These are phyloP conservation scores for Pythium aphanidermatum DNA, from an alignment of 352 stramenopile species.

Conservation along the genomic window DNA sequence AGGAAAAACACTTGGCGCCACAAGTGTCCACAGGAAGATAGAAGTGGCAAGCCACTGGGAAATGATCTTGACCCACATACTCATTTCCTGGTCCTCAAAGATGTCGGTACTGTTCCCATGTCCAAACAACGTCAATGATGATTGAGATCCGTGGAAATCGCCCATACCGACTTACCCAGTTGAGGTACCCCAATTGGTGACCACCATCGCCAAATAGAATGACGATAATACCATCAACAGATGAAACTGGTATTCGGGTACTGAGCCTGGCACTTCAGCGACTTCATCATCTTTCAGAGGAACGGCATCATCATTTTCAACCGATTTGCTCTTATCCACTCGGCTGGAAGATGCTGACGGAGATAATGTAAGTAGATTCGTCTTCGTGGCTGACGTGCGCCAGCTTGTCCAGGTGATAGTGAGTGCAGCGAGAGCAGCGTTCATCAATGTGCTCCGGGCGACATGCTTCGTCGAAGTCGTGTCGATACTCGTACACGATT, in stretches of 20 bases:
- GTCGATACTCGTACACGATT: slow-evolving; percentile 29
- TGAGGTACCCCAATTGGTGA: slow-evolving; percentile 70
- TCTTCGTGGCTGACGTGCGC: slow-evolving; percentile 58
- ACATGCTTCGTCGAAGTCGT: slow-evolving; percentile 23
- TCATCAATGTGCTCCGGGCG: slow-evolving; percentile 37
- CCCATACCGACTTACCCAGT: slow-evolving; percentile 35
- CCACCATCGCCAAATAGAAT: slow-evolving; percentile 82
- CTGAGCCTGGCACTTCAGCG: slow-evolving; percentile 3
- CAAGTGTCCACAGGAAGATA: slow-evolving; percentile 93
- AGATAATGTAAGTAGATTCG: slow-evolving; percentile 40
- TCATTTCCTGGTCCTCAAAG: slow-evolving; percentile 50
- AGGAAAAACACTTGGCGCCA: slow-evolving; percentile 89
- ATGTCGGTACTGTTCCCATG: slow-evolving; percentile 34
- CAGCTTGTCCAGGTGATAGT: slow-evolving; percentile 62
- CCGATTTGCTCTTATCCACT: not conserved
- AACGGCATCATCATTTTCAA: slow-evolving; percentile 3
- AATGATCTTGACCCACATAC: slow-evolving; percentile 94
- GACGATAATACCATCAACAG: slow-evolving; percentile 62
- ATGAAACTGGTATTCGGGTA: slow-evolving; percentile 73
- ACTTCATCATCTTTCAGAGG: slow-evolving; percentile 6
- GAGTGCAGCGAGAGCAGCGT: slow-evolving; percentile 32
- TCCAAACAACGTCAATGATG: too few relatives aligned
- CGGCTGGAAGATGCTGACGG: slow-evolving; percentile 14
- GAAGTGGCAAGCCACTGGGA: slow-evolving; percentile 89
- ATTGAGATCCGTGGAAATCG: too few relatives aligned